Percentiles rank a stretch among this genome's conserved stretches.
phyloP scores from a whole-genome alignment of 2,329 filamentous ascomycete species.

The Penicillium sp. region DNA sequence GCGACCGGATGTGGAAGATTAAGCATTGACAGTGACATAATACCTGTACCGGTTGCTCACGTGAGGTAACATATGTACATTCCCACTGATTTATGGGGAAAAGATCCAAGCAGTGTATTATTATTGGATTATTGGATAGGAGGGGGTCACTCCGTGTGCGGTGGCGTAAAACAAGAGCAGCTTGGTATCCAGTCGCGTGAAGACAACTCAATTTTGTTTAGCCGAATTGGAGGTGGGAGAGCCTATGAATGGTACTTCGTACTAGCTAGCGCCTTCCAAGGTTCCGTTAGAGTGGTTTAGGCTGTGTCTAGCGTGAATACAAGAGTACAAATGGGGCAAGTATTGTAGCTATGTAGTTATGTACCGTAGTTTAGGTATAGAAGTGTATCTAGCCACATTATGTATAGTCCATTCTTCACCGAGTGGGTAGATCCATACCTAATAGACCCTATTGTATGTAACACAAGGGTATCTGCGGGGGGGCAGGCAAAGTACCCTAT shows the following conservation, averaged over 20 bases:
- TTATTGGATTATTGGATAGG: neutral
- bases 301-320: neutral
- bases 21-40: conserved; percentile 24
- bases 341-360: no score
- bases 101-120: neutral
- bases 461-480: neutral
- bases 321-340: neutral
- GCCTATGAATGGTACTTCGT: neutral
- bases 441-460: neutral
- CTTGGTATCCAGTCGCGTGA: neutral
- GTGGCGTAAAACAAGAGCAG: neutral
- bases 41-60: neutral
- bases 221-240: neutral
- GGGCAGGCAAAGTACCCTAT: neutral
- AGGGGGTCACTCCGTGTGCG: neutral
- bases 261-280: neutral
- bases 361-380: no score
- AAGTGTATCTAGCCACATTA: neutral
- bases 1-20: conserved; percentile 18
- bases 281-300: neutral
- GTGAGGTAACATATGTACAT: neutral
- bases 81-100: neutral
- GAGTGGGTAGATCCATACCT: neutral
- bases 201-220: neutral
- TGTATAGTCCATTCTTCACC: neutral